Base-by-base conservation (phyloP, 2,329 filamentous ascomycete genomes). In the Botryotinia convoluta region DNA sequence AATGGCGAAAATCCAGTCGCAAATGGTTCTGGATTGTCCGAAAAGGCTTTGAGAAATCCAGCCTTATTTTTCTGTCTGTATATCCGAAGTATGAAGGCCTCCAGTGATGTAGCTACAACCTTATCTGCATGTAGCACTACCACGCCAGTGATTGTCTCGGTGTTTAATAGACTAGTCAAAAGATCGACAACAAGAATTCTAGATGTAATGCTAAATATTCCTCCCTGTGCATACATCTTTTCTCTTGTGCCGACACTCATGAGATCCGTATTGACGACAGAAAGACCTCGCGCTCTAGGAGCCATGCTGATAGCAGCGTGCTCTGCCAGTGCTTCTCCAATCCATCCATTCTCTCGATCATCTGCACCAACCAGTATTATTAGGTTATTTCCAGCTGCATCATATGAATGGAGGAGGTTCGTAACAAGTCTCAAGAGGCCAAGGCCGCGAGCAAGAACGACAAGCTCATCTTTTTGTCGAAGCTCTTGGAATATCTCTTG, bases 331-430 rank as follows among this genome's bases (percentile, higher is more conserved):
- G 94, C 93, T 84, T 98, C 96, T 77, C 96, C 96, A 74, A 99
- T 94, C 95, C 95, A 98, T 72, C 92, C 91, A 88, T 98, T 98
- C 81, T 99, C 96, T 74, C 93, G 90, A 48, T 98, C 94, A 74
- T 96, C 93, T 51, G 96, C 95, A 16, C 94, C 95, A 60, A 98
- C 90, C 32, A 99, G 84, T 62, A 99, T 86, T 67, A 99, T 91
- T 72, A 99, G 85, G 80, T 97, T 98, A 83, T 96, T 97, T 22
- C 96, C 96, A 5, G 94, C 94, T 1, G 94, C 95, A 87, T 99
- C 96, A 84, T 98, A 98, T 32, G 95, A 95, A 83, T 99, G 96
- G 42, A 99, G 89, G 57, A 99, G 88, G 81, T 98, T 99, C n/a
- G 94, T 97, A 80, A 98, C 89, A 73, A 99, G 89, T 77, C 94